Conservation (phyloP, 2,329 filamentous ascomycete genomes). For the Talaromyces sp. region DNA sequence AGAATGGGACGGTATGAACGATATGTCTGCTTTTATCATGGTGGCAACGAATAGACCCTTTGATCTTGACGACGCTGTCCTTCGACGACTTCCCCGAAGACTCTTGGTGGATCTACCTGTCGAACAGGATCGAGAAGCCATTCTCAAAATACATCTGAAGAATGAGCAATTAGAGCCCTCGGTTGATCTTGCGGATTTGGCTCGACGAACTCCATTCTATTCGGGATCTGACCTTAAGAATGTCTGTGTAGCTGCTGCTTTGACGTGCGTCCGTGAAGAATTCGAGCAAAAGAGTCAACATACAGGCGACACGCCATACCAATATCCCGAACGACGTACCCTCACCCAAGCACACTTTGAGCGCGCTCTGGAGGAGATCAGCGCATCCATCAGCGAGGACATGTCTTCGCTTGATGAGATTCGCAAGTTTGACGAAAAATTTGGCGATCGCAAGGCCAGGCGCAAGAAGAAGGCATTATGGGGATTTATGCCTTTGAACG, state of each 20-base stretch:
- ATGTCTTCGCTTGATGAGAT: constrained; percentile 85
- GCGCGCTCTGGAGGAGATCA: constrained; percentile 80
- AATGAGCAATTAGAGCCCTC: constrained; percentile 44
- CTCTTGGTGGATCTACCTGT: constrained; percentile 51
- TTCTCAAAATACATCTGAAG: constrained; percentile 51
- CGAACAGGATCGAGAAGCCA: constrained; percentile 44
- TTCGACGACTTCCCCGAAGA: constrained; percentile 50
- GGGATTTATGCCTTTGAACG: constrained; percentile 47
- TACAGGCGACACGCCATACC: constrained; percentile 45
- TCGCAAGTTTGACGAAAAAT: constrained; percentile 92
- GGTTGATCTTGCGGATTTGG: constrained; percentile 43
- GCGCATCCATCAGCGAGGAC: constrained; percentile 87
- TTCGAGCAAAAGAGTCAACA: constrained; percentile 39
- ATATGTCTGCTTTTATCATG: constrained; percentile 89
- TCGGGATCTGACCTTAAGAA: constrained; percentile 55
- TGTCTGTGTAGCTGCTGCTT: constrained; percentile 49
- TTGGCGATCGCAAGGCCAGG: constrained; percentile 72
- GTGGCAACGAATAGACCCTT: constrained; percentile 95
- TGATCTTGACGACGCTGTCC: constrained; percentile 69
- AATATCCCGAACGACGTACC: constrained; percentile 66
- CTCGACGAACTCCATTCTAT: constrained; percentile 47
- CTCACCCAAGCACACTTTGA: constrained; percentile 74
- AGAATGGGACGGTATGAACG: constrained; percentile 92
- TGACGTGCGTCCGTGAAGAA: constrained; percentile 49
- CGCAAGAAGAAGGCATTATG: constrained; percentile 57